Evolutionary conservation across 768 basidiomycete genomes (phyloP).

Genomic region (Tylopilus sp.): DNA sequence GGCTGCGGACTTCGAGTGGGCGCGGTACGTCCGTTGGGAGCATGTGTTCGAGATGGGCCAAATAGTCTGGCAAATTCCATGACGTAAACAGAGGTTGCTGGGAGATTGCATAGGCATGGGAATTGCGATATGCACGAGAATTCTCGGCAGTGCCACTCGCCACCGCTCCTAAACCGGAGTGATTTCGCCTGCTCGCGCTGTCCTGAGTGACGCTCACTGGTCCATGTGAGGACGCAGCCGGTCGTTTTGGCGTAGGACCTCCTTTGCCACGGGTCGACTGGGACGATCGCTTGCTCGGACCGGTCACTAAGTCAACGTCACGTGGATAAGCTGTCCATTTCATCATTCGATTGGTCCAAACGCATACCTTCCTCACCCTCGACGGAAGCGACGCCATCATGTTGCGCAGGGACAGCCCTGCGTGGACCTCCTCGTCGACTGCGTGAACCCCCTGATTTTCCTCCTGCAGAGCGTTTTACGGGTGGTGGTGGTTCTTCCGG

Average conservation of each 20-base stretch:
- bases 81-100: slow-evolving; percentile 78
- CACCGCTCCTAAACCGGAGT: slow-evolving; percentile 34
- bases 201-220: slow-evolving; percentile 39
- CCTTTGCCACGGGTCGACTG: slow-evolving; percentile 39
- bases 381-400: slow-evolving; percentile 27
- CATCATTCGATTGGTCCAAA: slow-evolving; percentile 9
- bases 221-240: slow-evolving; percentile 30
- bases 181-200: slow-evolving; percentile 48
- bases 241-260: slow-evolving; percentile 30
- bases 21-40: slow-evolving; percentile 74
- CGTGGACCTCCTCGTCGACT: slow-evolving; percentile 33
- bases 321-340: slow-evolving; percentile 29
- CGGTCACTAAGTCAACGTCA: slow-evolving; percentile 36
- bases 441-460: slow-evolving; percentile 27
- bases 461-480: slow-evolving; percentile 27
- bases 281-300: slow-evolving; percentile 33
- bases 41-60: slow-evolving; percentile 81
- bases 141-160: slow-evolving; percentile 42
- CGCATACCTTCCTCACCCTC: slow-evolving; percentile 64
- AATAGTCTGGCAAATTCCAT: slow-evolving; percentile 93
- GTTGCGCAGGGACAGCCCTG: slow-evolving; percentile 17
- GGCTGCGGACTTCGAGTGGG: slow-evolving; percentile 66
- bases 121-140: slow-evolving; percentile 70
- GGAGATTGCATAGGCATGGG: slow-evolving; percentile 75
- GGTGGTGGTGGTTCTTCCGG: slow-evolving; percentile 39